These are phyloP conservation scores for Shiraia sp. DNA, from an alignment of 2,329 filamentous ascomycete genomes.

Conservation along the genomic window DNA sequence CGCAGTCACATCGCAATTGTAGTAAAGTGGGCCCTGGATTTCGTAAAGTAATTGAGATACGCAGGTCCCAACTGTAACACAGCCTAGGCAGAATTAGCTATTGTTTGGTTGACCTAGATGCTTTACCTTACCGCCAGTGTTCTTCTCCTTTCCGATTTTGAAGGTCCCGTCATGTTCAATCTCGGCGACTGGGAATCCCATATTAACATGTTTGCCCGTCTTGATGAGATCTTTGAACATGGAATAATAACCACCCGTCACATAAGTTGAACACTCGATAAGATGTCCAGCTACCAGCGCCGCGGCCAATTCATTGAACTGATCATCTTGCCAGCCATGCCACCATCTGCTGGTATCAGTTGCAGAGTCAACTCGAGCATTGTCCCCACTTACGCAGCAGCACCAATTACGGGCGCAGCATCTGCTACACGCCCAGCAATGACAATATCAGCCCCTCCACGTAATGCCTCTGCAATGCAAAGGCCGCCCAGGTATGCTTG, in stretches of 20 bases:
- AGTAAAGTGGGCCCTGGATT: conserved; percentile 46
- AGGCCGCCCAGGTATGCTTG: conserved; percentile 18
- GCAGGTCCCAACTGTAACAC: conserved; percentile 52
- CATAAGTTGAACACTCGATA: conserved; percentile 47
- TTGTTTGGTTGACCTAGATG: neutral
- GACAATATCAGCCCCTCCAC: conserved; percentile 35
- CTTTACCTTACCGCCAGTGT: conserved; percentile 29
- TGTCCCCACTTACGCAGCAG: conserved; percentile 42
- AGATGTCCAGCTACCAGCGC: conserved; percentile 48
- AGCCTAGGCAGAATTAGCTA: conserved; percentile 4
- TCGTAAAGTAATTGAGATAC: conserved; percentile 55
- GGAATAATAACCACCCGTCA: conserved; percentile 36
- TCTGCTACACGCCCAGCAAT: conserved; percentile 37
- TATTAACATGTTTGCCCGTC: conserved; percentile 40
- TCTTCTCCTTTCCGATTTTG: conserved; percentile 37
- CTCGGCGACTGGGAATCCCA: conserved; percentile 32
- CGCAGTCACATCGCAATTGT: conserved; percentile 50
- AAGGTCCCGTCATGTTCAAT: conserved; percentile 22
- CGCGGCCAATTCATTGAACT: conserved; percentile 38
- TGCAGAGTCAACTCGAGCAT: neutral
- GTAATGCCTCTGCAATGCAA: conserved; percentile 32
- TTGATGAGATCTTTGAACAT: conserved; percentile 45
- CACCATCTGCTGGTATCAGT: conserved; percentile 52
- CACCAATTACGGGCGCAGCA: conserved; percentile 50
- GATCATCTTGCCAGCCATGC: conserved; percentile 52